Base-by-base conservation (phyloP, 805 yeast species). In the Kodamaea laetipori region DNA sequence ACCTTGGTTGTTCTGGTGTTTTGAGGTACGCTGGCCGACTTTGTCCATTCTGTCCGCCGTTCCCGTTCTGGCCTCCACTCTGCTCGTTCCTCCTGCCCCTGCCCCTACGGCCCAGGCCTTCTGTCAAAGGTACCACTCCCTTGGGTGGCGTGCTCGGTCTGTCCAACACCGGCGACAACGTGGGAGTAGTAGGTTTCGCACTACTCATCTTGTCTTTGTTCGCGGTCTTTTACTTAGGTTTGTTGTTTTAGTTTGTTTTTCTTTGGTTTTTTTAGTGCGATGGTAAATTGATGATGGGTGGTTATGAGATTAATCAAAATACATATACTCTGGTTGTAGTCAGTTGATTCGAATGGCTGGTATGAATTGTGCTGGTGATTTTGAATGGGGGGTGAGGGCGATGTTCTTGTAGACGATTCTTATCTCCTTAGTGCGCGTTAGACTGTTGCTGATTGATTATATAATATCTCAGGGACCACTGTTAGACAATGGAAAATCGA, bases 1-100 rank as follows among this genome's bases (percentile, higher is more conserved):
- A 24, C 15, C 43, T 23, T n/a, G 38, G 26, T 33, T 63, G 69
- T 25, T 69, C 74, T 0, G 75, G 74, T 3, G 74, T 69, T 21
- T 59, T 53, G 24, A 69, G 55, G 37, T 57, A 61, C 27, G 46
- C 24, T 21, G 24, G 24, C n/a, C n/a, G n/a, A n/a, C n/a, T n/a
- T n/a, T n/a, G n/a, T n/a, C n/a, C n/a, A n/a, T n/a, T n/a, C n/a
- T n/a, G n/a, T n/a, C n/a, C n/a, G n/a, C n/a, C n/a, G 39, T 26
- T 25, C 34, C 18, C 34, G 17, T 13, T 18, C 21, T 12, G 19
- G 24, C 6, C 8, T 21, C 24, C 24, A 21, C 8, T 8, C 8
- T 8, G 8, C 24, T 21, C 24, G 24, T 8, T 21, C 24, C 24
- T 21, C 24, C 26, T 19, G 38, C 30, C 19, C 31, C 32, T 37